Evolutionary conservation across 768 basidiomycete genomes (phyloP), one percentile per base, ranked within the genome.

Genomic region (Exidia glandulosa): DNA sequence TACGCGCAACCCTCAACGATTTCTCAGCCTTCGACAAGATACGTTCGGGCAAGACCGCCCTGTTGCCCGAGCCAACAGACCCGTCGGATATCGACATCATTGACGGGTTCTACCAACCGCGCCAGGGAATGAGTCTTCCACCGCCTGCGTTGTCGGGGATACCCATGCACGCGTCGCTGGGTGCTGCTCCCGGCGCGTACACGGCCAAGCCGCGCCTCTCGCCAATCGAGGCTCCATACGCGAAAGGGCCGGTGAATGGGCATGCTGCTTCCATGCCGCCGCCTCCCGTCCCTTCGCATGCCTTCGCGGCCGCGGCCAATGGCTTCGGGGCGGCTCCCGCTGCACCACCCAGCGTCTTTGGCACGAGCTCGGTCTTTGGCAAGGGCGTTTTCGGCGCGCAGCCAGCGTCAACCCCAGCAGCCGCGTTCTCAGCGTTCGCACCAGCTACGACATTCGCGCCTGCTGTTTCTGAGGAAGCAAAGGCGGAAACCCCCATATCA

Each of bases 71-170:
- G 90, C 34, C 87, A 88, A 64, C 70, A 70, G 29, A 81, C 90
- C 60, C 77, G 82, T 57, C 75, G 27, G 75, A 83, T 34, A 74
- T 80, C 0, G 81, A 89, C 60, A 76, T 90, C 62, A 87, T 90
- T 57, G 88, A 90, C 63, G 88, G 87, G 0, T 66, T 76, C 48
- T 72, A 54, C 30, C 16, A 54, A 27, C 59, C 48, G 58, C 87
- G 90, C 34, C 88, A 88, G 64, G 69, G 70, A 27, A 81, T 90
- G 60, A 76, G 82, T 57, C 75, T 29, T 74, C 83, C 36, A 74
- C 80, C 0, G 81, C 88, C 60, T 76, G 90, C 62, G 86, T 90
- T 57, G 88, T 90, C 64, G 88, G 87, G 0, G 66, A 76, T 47
- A 72, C 77, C 50, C n/a, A 54, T 54, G 16, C 50, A 54, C 25